phyloP scores from a whole-genome alignment of 306 rosid species.

The Aeschynomene evenia region DNA sequence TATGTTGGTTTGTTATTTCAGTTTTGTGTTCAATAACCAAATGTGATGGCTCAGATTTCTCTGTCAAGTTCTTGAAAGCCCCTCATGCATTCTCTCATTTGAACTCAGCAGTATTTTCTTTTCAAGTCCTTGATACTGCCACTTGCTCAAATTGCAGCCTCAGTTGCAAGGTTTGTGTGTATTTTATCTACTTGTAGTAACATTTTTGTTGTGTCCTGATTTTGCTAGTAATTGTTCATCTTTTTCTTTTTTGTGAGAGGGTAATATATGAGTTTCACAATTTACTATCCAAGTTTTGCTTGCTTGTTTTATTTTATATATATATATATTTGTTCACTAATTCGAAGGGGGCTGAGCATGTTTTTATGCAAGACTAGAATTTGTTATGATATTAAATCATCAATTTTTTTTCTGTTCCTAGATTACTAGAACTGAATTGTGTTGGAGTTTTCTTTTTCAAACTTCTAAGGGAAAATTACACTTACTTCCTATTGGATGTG shows the following conservation, averaged over 20 bases:
- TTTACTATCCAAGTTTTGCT: neutral
- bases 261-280: conserved; percentile 2
- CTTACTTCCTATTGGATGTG: too few relatives aligned
- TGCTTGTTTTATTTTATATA: neutral
- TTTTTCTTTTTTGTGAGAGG: neutral
- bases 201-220: neutral
- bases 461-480: too few relatives aligned
- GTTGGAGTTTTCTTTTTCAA: neutral
- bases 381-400: neutral
- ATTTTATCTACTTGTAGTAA: neutral
- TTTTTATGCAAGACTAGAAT: neutral
- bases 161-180: conserved; percentile 69
- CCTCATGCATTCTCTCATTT: conserved; percentile 76
- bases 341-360: neutral
- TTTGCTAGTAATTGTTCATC: neutral
- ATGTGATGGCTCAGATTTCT: conserved; percentile 47
- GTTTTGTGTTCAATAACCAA: conserved; percentile 41
- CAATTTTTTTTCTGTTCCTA: conserved; percentile 5
- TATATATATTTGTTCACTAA: neutral
- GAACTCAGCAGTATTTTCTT: conserved; percentile 70
- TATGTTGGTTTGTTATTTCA: conserved; percentile 38
- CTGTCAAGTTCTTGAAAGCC: conserved; percentile 69
- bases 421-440: neutral
- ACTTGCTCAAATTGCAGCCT: conserved; percentile 57
- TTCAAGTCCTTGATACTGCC: conserved; percentile 46